Base-by-base conservation (phyloP, 257 asterid species). In the Phtheirospermum japonicum region DNA sequence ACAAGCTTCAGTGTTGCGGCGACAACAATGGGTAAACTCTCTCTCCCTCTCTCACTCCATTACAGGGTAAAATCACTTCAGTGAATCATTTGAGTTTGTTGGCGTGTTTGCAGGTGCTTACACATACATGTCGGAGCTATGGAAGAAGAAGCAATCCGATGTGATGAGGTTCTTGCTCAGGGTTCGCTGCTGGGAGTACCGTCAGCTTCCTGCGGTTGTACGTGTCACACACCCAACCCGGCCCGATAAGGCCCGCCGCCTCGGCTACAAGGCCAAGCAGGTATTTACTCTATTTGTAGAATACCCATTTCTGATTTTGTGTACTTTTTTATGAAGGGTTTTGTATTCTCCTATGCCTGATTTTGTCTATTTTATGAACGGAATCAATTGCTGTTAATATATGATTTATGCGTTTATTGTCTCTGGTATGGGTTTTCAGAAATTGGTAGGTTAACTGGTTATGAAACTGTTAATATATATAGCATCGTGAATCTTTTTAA, bases 221-320 rank as follows among this genome's bases (percentile, higher is more conserved):
- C 90, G 90, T 9, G 80, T 83, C 64, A 83, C 87, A 43, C 80
- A 74, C 57, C 80, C 90, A 2, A 83, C 86, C 64, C 82, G 90
- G 18, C 90, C 90, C 59, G 90, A 83, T 70, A 83, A 83, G 75
- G 90, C 90, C 43, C 81, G 90, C 46, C 84, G 90, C 65, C 81
- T 83, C 59, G 90, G 90, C 18, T 83, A 83, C 75, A 83, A 83
- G 76, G 90, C 90, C 64, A 83, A 83, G 75, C 90, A 83, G 83
- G 90, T 82, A 10, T 32, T n/a, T 55, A 1, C n/a, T 26, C 13
- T 7, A 13, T 3, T 23, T 23, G 3, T 23, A 23, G 28, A 23
- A 23, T 5, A 42, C 49, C 10, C 9, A 6, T 46, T 46, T 14
- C 26, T 56, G 28, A 13, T 31, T 32, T 4, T 4, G 26, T 31